Conservation (phyloP, 345 rosid species). For the Geranium brycei region DNA sequence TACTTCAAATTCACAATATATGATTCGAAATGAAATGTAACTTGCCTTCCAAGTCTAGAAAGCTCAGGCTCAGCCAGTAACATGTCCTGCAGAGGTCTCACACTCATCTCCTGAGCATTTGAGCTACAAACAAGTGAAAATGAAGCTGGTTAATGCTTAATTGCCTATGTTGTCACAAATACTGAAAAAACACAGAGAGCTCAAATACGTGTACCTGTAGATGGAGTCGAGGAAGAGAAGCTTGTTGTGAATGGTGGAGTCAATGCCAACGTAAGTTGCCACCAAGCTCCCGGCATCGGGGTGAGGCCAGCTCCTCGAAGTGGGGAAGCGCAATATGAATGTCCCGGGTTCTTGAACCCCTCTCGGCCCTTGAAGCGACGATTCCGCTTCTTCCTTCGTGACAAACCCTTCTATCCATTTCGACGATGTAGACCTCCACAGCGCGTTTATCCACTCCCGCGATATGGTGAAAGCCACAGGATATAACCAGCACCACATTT, state of each 20-base stretch:
- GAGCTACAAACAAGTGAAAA: constrained; percentile 15
- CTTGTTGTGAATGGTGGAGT: constrained; percentile 52
- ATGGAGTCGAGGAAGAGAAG: constrained; percentile 45
- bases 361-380: constrained; percentile 54
- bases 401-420: constrained; percentile 95
- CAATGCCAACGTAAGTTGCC: constrained; percentile 67
- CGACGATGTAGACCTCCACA: constrained; percentile 67
- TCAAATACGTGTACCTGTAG: constrained; percentile 31
- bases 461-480: constrained; percentile 70
- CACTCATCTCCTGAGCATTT: constrained; percentile 30
- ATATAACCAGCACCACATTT: constrained; percentile 92
- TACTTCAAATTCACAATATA: not conserved
- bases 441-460: constrained; percentile 36
- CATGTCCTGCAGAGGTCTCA: constrained; percentile 52
- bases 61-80: constrained; percentile 79
- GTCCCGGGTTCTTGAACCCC: constrained; percentile 89
- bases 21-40: not conserved
- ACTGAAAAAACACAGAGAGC: not conserved
- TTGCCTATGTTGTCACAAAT: not conserved
- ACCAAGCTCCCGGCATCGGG: constrained; percentile 86
- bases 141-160: not conserved
- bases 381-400: constrained; percentile 89
- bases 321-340: constrained; percentile 79
- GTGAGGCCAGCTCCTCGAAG: constrained; percentile 97
- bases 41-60: constrained; percentile 72